Conservation (phyloP, 1,284 basidiomycete species). For the Chondrostereum purpureum region DNA sequence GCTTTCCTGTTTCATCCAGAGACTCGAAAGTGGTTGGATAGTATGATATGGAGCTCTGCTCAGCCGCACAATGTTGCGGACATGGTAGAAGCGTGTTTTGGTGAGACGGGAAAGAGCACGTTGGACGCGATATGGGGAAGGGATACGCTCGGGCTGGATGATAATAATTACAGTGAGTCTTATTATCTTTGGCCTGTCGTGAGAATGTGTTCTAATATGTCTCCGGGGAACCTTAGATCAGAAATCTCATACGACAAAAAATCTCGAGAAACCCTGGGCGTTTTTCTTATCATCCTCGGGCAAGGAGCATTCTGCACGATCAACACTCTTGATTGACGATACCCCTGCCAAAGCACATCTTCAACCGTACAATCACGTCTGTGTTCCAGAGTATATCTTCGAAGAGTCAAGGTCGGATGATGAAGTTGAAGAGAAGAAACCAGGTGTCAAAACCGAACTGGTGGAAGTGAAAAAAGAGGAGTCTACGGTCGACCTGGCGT, state of each 20-base stretch:
- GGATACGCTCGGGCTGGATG: constrained; percentile 49
- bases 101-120: constrained; percentile 12
- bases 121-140: constrained; percentile 59
- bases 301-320: constrained; percentile 49
- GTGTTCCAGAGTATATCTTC: constrained; percentile 60
- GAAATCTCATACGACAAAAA: constrained; percentile 71
- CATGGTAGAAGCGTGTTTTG: constrained; percentile 49
- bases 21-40: constrained; percentile 47
- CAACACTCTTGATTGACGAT: constrained; percentile 79
- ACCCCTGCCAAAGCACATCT: constrained; percentile 69
- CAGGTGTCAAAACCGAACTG: too few species aligned
- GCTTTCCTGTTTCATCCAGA: constrained; percentile 44
- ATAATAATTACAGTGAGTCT: constrained; percentile 45
- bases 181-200: background rate
- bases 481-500: too few species aligned
- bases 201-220: background rate
- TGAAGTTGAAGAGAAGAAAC: background rate
- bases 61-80: constrained; percentile 58
- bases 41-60: constrained; percentile 72
- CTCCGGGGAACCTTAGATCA: constrained; percentile 31
- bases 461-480: background rate
- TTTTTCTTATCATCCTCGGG: constrained; percentile 24
- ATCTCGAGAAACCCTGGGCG: constrained; percentile 71
- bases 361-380: constrained; percentile 79
- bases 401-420: constrained; percentile 9